Base-by-base conservation (phyloP, 768 basidiomycete genomes). In the Crucibulum laeve region DNA sequence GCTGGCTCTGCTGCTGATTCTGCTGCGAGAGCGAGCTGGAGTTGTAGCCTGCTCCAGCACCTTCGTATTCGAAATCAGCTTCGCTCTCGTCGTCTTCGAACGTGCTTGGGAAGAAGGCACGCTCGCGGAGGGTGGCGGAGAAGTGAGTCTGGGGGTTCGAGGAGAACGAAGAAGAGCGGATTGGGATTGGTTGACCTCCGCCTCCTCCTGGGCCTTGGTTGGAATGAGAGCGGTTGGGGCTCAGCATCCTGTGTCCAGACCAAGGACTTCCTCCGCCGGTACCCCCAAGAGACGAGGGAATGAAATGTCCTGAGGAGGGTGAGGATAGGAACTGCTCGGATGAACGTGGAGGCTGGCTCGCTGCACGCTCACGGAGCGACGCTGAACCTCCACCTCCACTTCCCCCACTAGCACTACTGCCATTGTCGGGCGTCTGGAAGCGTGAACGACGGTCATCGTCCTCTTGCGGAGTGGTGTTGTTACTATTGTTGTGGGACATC, bases 41-140 rank as follows among this genome's bases (percentile, higher is more conserved):
- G n/a, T n/a, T n/a, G n/a, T n/a, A n/a, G n/a, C n/a, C n/a, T n/a
- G n/a, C n/a, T 37, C 6, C 8, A 7, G 10, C 38, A 23, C 19
- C 38, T 23, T 8, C 38, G 17, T 7, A 21, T 10, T 17, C 10
- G 10, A 13, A 13, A 25, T 56, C 22, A 74, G 57, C 14, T 42
- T 86, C 84, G 1, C 76, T 78, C 62, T 90, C 87, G 59, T 90
- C 87, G 52, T 90, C 87, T 64, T 90, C 88, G 52, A 85, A 79
- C 1, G 86, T 90, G 18, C 84, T 87, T 4, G 82, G 75, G 60
- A 90, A 89, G 60, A 90, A 89, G 7, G 68, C 58, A 24, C 79
- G 67, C 42, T 82, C 84, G 32, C 83, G 79, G 77, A 87, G 80
- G 28, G 76, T 69, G 21, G 82, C 79, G 17, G 74, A 64, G 57